Evolutionary conservation across 768 basidiomycete species (phyloP), one percentile per base, ranked within the genome.

Genomic region (Tylopilus balloui): DNA sequence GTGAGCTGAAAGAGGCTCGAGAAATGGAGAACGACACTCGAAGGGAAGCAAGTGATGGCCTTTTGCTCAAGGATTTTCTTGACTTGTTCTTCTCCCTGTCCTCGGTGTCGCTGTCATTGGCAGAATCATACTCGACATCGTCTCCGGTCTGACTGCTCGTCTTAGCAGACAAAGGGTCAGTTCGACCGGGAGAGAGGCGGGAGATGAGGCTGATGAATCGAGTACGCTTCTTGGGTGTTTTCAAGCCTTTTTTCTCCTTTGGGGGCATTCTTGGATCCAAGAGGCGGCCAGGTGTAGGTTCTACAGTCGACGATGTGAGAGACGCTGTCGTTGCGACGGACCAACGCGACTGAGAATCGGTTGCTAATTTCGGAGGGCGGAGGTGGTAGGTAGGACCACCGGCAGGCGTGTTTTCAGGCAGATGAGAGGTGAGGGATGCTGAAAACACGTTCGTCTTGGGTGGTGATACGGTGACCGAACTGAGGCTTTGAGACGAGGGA

Each of bases 201-300:
- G 65, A 67, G 9, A 67, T 65, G 35, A 67, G 60, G 38, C 58
- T 65, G 29, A 69, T 63, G 44, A 67, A 67, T 11, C 67, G 67
- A 0, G 63, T n/a, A 6, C 65, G 65, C 37, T 67, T 69, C 37
- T 53, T 60, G 11, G 65, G 65, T 0, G 58, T 55, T 44, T 67
- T 69, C 9, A 54, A 4, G 5, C 27, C 6, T 48, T 67, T 67
- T 32, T 59, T 67, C 1, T 42, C 44, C 35, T 45, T 58, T 13
- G 56, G 46, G 1, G 58, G 45, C 0, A 50, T 47, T 28, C 46
- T 63, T 3, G 55, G 51, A n/a, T 31, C 39, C n/a, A 55, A 19
- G 8, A 43, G 43, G 0, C 47, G 31, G 7, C 35, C 38, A 0
- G 47, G 29, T 27, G 46, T 66, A 0, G 52, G 42, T 17, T 60